Evolutionary conservation across 257 asterid genomes (phyloP).

Genomic region (Salvia hispanica): DNA sequence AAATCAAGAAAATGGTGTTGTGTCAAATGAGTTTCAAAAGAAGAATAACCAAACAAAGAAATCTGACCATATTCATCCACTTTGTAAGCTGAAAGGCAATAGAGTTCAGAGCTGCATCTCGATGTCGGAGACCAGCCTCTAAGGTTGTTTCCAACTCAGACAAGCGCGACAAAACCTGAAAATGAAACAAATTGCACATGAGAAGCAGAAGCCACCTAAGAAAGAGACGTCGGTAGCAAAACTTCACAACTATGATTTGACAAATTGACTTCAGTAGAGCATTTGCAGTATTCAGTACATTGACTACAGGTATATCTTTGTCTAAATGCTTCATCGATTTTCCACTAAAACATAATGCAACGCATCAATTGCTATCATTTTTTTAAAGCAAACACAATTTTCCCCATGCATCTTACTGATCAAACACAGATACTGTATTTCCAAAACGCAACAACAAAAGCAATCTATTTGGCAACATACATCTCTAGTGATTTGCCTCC

Average conservation of each 20-base stretch:
- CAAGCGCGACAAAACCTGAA: conserved; percentile 81
- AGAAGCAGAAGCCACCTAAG: conserved; percentile 20
- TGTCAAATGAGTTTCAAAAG: conserved; percentile 25
- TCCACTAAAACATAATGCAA: conserved; percentile 6
- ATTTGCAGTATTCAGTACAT: background rate
- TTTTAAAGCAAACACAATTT: background rate
- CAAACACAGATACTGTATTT: conserved; percentile 10
- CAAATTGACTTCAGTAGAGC: background rate
- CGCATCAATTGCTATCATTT: conserved; percentile 18
- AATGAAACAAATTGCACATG: conserved; percentile 27
- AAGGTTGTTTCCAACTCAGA: conserved; percentile 91
- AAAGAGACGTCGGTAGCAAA: background rate
- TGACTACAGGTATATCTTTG: background rate
- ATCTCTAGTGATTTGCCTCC: conserved; percentile 81
- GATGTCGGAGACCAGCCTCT: conserved; percentile 88
- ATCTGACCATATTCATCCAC: conserved; percentile 79
- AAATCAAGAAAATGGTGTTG: conserved; percentile 29
- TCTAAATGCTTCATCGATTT: conserved; percentile 1
- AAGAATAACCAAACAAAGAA: conserved; percentile 21
- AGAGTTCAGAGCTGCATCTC: conserved; percentile 73
- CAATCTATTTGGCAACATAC: conserved; percentile 50
- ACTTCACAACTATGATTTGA: conserved; percentile 11
- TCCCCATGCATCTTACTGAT: background rate
- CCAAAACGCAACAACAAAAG: conserved; percentile 26
- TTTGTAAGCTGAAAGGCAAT: conserved; percentile 74